Conservation (phyloP, 148 eudicot species). For the Vaccinium myrtillus region DNA sequence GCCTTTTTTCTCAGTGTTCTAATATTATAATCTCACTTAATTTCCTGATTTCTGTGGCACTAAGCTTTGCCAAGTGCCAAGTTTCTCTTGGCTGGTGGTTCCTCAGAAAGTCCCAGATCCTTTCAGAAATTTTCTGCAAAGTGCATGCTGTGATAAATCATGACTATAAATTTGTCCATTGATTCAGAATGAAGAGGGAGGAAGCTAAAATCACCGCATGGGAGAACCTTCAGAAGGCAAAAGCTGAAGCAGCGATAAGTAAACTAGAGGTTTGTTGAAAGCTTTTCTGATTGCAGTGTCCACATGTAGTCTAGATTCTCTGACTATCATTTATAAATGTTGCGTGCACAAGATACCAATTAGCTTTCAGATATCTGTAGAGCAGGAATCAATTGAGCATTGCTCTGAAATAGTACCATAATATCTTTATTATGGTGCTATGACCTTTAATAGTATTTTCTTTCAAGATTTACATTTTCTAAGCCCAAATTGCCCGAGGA, state of each 20-base stretch:
- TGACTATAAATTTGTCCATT: not conserved
- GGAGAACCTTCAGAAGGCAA: slow-evolving; percentile 97
- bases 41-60: not conserved
- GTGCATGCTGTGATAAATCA: not conserved
- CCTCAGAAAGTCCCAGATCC: not conserved
- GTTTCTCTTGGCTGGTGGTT: not conserved
- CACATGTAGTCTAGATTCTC: not conserved
- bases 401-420: not conserved
- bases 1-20: not conserved
- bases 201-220: slow-evolving; percentile 92
- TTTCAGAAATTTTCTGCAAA: not conserved
- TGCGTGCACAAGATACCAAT: not conserved
- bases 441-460: not conserved
- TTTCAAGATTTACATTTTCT: not conserved
- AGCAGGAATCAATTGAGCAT: slow-evolving; percentile 8
- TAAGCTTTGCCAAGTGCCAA: not conserved
- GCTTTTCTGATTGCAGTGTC: slow-evolving; percentile 10
- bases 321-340: not conserved
- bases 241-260: slow-evolving; percentile 90
- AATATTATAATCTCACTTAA: not conserved
- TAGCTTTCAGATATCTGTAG: not conserved
- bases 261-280: slow-evolving; percentile 73
- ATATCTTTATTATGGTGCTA: not conserved
- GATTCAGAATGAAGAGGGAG: slow-evolving; percentile 64
- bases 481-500: not conserved